Evolutionary conservation across 768 basidiomycete genomes (phyloP).

Genomic region (Ramaria rubella): DNA sequence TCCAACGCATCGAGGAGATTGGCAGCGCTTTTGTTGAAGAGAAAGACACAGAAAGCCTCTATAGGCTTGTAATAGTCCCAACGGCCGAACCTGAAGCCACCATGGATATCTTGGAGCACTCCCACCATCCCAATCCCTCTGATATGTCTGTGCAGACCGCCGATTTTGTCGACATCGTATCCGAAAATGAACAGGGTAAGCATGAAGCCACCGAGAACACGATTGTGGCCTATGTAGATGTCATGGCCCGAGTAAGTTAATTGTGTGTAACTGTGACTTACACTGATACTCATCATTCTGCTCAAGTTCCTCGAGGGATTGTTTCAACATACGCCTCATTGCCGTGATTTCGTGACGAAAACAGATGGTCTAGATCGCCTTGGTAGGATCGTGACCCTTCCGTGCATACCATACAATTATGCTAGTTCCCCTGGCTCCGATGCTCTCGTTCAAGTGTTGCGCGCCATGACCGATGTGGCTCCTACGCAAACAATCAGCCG

Average conservation of each 20-base stretch:
- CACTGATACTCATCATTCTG: background rate
- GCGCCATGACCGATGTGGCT: conserved; percentile 84
- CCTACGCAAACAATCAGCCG: conserved; percentile 67
- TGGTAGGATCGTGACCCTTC: conserved; percentile 70
- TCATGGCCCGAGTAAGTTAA: conserved; percentile 61
- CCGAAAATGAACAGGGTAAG: conserved; percentile 4
- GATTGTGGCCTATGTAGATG: conserved; percentile 72
- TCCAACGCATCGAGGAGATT: conserved; percentile 68
- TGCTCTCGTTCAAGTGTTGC: conserved; percentile 81
- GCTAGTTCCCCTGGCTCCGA: conserved; percentile 79
- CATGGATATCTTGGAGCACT: conserved; percentile 7
- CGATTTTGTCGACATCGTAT: background rate
- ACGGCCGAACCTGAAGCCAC: background rate
- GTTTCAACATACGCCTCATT: conserved; percentile 86
- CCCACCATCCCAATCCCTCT: background rate
- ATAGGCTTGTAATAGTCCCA: conserved; percentile 41
- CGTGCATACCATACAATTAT: conserved; percentile 86
- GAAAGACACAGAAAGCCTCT: conserved; percentile 59
- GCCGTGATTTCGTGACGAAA: conserved; percentile 78
- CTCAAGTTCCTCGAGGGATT: conserved; percentile 85
- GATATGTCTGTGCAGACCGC: background rate
- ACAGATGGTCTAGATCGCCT: conserved; percentile 69
- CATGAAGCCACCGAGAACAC: conserved; percentile 44
- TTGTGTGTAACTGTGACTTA: background rate
- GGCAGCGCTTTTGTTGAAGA: conserved; percentile 55